Evolutionary conservation across 345 rosid species (phyloP), one percentile per base, ranked within the genome.

Genomic region (Pugionium dolabratum): DNA sequence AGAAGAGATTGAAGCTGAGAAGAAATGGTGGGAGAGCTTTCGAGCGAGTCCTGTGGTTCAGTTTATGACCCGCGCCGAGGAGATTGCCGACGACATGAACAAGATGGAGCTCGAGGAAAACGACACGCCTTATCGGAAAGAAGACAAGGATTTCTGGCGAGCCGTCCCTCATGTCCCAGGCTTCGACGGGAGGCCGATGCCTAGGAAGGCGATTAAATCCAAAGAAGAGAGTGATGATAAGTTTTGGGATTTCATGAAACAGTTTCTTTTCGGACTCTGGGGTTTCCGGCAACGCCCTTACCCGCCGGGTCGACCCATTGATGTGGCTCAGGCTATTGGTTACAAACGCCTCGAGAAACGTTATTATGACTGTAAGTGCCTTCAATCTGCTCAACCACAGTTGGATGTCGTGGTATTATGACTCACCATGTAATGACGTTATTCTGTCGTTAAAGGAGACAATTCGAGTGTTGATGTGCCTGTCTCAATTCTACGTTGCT

Each of bases 251-350:
- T 92, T 89, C 66, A 70, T 83, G 59, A 81, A 75, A 71, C 91
- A 92, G 83, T 89, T 92, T 72, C 79, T 79, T 47, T 87, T 92
- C 11, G 95, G 98, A 1, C 90, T 92, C 4, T 89, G 95, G 98
- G 98, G 98, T 18, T 92, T 85, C 70, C 64, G 92, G 7, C 96
- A 89, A 59, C 70, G 98, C 39, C 96, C 98, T 4, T 92, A 92
- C 76, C 96, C 96, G 0, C 82, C 89, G 0, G 83, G 93, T 54
- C 77, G 86, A 50, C 96, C 98, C 34, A 83, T 85, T 25, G 95
- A 92, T 66, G 89, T 87, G 43, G 92, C 96, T 44, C 98, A 92
- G 75, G 98, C 98, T 6, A 84, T 92, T 51, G 96, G 96, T 26
- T 92, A 85, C 63, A 83, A 92, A 81, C 77, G 77, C 51, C 89